Evolutionary conservation across 2,329 filamentous ascomycete genomes (phyloP), one percentile per base, ranked within the genome.

Genomic region (Fusarium brachygibbosum): DNA sequence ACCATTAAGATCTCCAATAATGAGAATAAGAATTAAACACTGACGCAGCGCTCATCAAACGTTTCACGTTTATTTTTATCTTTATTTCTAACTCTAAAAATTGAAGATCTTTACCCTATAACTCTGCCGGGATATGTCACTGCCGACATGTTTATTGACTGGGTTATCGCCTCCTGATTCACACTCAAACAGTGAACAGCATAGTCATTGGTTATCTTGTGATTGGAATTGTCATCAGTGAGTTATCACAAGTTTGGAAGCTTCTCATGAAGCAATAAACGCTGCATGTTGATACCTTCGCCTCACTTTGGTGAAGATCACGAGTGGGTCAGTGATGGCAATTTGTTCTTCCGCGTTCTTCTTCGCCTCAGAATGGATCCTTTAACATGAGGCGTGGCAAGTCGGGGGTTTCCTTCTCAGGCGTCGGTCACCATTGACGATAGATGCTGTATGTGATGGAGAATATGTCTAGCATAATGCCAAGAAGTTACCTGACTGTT

Each of bases 11-110:
- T 42, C 29, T 29, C 25, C 21, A 8, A 16, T 12, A 50, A 6
- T 23, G 21, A 49, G 19, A 35, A 49, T 5, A 49, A n/a, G 21
- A 23, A 4, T 17, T 17, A 50, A 50, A 17, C 1, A 8, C n/a
- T 19, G 13, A 17, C n/a, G 23, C 11, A 32, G 16, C 19, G 34
- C 29, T 19, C 28, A 35, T 31, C 13, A n/a, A 37, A 13, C 23
- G 58, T 60, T 60, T 60, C 55, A 51, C 29, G 11, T 60, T 60
- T 60, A 60, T 60, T 60, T 60, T 60, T 60, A 60, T 41, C 35
- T 4, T 17, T 21, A 42, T 50, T 50, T 50, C 23, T 17, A 38
- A 59, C 54, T 50, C 7, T 31, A 11, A 29, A 44, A 58, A 11
- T 16, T 7, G 6, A 32, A 5, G 28, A 42, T 38, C 38, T 62